Base-by-base conservation (phyloP, 306 rosid species). In the Macrotyloma uniflorum region DNA sequence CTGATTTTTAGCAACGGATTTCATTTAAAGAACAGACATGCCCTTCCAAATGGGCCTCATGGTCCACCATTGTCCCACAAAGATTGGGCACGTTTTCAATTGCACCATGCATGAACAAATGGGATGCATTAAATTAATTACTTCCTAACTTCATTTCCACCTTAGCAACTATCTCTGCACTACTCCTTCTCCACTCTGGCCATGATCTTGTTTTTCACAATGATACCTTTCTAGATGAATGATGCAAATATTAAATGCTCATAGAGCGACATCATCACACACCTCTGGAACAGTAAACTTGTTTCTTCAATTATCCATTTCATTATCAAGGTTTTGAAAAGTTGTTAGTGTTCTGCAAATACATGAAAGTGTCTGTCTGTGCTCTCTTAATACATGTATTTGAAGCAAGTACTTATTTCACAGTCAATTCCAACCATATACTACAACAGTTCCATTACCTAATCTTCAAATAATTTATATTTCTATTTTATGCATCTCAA, bases 81-180 rank as follows among this genome's bases (percentile, higher is more conserved):
- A 72, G 83, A 80, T 38, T 59, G 46, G 80, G 73, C 89, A 82
- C 81, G 59, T 78, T 80, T 84, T 89, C 78, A 61, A 74, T 66
- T n/a, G 53, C 45, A 71, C 68, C 82, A 43, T 79, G 84, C 83
- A 70, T 72, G 3, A 36, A 67, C 53, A 36, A 47, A 78, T 75
- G 19, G 19, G 49, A 5, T 81, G 70, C 84, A 66, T 22, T 57
- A 63, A 71, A 64, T 80, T n/a, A n/a, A 32, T 4, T 33, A 4
- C 9, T 76, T 75, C 2, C 33, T 40, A 16, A 42, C 28, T 40
- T 64, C 36, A 64, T 19, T 53, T 53, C 42, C 6, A 38, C 42
- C 57, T 1, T 7, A 8, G 43, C 14, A 61, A 61, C 14, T 30
- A 16, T 30, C 67, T 5, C 53, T 35, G 51, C 51, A 23, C 57